These are phyloP conservation scores for Kwoniella europaea DNA, from an alignment of 768 basidiomycete genomes.

Conservation along the genomic window DNA sequence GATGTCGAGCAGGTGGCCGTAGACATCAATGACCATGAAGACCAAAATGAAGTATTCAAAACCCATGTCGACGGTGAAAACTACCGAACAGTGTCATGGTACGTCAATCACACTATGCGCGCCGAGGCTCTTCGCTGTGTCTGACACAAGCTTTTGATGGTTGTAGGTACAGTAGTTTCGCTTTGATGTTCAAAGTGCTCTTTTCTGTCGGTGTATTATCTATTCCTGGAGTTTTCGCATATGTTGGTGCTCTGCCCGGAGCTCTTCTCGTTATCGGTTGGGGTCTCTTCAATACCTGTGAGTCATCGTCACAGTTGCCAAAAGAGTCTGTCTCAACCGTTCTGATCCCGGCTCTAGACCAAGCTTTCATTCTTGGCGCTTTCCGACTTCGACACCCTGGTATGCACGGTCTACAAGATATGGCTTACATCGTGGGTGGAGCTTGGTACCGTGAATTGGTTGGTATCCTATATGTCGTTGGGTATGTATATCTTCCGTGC, in stretches of 20 bases:
- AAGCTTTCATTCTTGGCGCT: constrained; percentile 20
- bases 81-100: constrained; percentile 28
- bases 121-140: too few relatives aligned
- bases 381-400: constrained; percentile 24
- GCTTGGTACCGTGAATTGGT: constrained; percentile 22
- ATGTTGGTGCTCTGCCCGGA: constrained; percentile 21
- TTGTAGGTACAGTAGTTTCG: constrained; percentile 21
- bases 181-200: constrained; percentile 26
- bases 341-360: background rate
- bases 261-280: constrained; percentile 23
- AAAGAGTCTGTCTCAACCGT: background rate
- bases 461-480: constrained; percentile 18
- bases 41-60: constrained; percentile 21
- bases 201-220: constrained; percentile 25
- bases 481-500: background rate
- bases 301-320: background rate
- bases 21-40: constrained; percentile 8
- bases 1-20: constrained; percentile 20
- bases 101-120: background rate
- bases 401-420: constrained; percentile 26
- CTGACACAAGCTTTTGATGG: too few relatives aligned
- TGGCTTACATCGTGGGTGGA: constrained; percentile 23
- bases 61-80: constrained; percentile 16
- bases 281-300: constrained; percentile 22
- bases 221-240: constrained; percentile 24